phyloP scores from a whole-genome alignment of 208 protist genomes.

The Acanthamoeba triangularis region DNA sequence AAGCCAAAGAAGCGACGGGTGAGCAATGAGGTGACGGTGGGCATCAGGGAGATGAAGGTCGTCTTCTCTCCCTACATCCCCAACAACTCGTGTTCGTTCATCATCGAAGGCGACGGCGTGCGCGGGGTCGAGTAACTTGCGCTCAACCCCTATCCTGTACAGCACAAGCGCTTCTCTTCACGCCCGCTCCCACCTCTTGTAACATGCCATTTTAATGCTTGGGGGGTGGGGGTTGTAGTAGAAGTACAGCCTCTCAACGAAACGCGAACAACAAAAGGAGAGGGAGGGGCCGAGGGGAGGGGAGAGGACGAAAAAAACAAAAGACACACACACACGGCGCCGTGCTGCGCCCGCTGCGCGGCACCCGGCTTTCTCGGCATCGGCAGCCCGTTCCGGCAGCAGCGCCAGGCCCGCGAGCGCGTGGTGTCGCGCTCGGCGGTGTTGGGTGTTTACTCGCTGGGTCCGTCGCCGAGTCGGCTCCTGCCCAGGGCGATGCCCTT shows the following conservation, averaged over 20 bases:
- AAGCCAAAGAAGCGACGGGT: conserved; percentile 30
- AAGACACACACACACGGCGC: background rate
- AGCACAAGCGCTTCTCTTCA: background rate
- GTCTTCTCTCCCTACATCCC: conserved; percentile 74
- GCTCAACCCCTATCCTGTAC: no score
- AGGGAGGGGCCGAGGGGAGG: background rate
- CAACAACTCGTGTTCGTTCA: conserved; percentile 66
- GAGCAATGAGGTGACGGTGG: background rate
- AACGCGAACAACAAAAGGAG: background rate
- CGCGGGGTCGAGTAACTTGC: background rate
- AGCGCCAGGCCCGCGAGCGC: no score
- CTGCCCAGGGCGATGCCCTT: conserved; percentile 62
- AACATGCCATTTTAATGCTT: no score
- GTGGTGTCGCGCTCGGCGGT: no score
- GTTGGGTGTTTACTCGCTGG: background rate
- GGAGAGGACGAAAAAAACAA: background rate
- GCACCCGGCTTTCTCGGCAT: no score
- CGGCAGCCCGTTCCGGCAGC: no score
- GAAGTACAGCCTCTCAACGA: background rate
- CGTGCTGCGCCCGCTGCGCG: no score
- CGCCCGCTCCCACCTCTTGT: no score
- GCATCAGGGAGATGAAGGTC: conserved; percentile 76
- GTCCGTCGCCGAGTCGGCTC: conserved; percentile 13
- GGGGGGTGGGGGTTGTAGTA: background rate
- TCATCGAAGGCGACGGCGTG: conserved; percentile 77